Evolutionary conservation across 306 rosid species (phyloP), one percentile per base, ranked within the genome.

Genomic region (Geum urbanum): DNA sequence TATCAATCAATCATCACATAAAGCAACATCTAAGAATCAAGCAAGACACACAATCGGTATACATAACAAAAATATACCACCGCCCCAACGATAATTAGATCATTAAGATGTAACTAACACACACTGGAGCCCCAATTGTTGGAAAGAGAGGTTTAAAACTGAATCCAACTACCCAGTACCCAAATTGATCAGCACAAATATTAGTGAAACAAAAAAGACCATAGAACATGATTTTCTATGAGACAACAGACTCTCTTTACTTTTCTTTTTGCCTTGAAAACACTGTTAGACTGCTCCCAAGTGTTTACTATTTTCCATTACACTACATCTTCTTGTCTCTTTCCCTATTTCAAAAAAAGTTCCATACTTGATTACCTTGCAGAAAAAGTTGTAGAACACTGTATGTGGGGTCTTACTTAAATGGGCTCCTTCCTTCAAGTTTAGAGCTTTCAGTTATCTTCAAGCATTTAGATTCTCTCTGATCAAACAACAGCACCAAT

Each of bases 341-440:
- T 39, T 71, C 61, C 53, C 66, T 76, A 27, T 68, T 69, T 51
- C n/a, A 69, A 81, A 81, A 63, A 77, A 27, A 27, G 77, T 44
- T 47, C 69, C 32, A 9, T 63, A 52, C 82, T 76, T 76, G 35
- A 69, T 76, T 80, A 51, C 51, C 67, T 40, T 67, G 67, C 77
- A 48, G 68, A 77, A 84, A 59, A 83, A 61, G 71, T 63, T 71
- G 63, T 72, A 71, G 44, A 43, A 58, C 61, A 62, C 65, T 66
- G 79, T 69, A 73, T 65, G 81, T 80, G 84, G 78, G 70, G 69
- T 72, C 74, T 74, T 76, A 71, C 83, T 80, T 43, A 51, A 78
- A 52, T 65, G 76, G 71, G 72, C 73, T 64, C 32, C 32, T 27
- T 71, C 66, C 78, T 74, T 45, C 78, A 76, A 83, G 75, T 67